A percentile compares a stretch with the other conserved stretches of the same genome.
Evolutionary conservation across 1,139 yeast genomes (phyloP).

Genomic region (Zygosaccharomyces pseudobailii): DNA sequence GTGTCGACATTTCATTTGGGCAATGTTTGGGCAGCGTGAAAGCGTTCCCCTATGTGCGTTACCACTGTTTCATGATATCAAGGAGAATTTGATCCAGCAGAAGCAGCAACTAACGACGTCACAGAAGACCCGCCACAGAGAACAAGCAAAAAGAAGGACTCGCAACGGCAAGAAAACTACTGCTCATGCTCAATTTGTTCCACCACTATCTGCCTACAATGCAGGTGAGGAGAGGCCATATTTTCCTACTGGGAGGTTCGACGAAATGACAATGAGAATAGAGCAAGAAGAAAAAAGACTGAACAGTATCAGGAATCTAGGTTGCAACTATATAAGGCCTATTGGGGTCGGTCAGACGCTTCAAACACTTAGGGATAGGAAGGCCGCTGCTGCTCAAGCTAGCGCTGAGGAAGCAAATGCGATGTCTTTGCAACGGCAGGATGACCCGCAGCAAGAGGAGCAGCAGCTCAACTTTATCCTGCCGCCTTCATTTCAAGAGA

Average conservation of each 20-base stretch:
- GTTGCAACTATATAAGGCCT: slow-evolving; percentile 24
- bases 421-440: not conserved
- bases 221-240: slow-evolving; percentile 15
- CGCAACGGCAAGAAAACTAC: not conserved
- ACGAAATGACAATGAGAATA: slow-evolving; percentile 15
- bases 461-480: not conserved
- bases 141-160: not conserved
- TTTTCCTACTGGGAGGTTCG: slow-evolving; percentile 10
- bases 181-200: slow-evolving; percentile 1
- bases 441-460: slow-evolving; percentile 1
- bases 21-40: not conserved
- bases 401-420: not conserved
- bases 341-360: slow-evolving; percentile 27
- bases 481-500: slow-evolving; percentile 13
- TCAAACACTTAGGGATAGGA: slow-evolving; percentile 16
- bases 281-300: slow-evolving; percentile 11
- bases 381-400: not conserved
- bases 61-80: slow-evolving; percentile 16
- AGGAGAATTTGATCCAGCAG: slow-evolving; percentile 8
- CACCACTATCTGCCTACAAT: slow-evolving; percentile 17
- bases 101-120: slow-evolving; percentile 5
- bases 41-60: slow-evolving; percentile 8
- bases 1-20: too few species aligned
- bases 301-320: slow-evolving; percentile 19
- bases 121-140: not conserved